Conservation (phyloP, 495 filamentous ascomycete genomes). For the Hyaloscypha finlandica region DNA sequence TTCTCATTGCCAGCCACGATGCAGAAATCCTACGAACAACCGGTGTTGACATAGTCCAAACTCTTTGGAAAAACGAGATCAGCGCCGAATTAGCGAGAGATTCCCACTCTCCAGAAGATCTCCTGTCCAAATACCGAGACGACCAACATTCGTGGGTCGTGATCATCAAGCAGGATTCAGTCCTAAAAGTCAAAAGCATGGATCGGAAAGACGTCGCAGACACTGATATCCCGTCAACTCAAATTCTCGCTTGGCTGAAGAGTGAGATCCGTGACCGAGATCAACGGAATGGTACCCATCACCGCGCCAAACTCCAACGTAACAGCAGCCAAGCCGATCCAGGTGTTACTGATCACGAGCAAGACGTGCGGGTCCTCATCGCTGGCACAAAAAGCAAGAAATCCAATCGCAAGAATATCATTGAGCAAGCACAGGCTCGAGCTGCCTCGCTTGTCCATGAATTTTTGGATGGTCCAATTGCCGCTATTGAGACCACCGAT, state of each 20-base stretch:
- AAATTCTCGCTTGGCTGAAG: constrained; percentile 80
- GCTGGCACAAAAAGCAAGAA: constrained; percentile 86
- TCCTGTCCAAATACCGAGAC: constrained; percentile 68
- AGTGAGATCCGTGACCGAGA: constrained; percentile 80
- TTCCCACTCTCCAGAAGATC: constrained; percentile 71
- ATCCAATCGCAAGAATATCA: constrained; percentile 79
- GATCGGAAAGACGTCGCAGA: constrained; percentile 72
- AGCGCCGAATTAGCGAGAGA: constrained; percentile 88
- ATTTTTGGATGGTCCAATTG: constrained; percentile 74
- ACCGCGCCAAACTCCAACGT: constrained; percentile 42
- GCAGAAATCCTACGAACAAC: constrained; percentile 71
- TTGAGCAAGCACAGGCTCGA: constrained; percentile 73
- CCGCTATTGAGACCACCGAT: constrained; percentile 87
- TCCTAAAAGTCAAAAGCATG: constrained; percentile 75
- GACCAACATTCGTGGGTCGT: constrained; percentile 86
- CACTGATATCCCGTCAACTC: constrained; percentile 69
- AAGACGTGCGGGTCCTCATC: constrained; percentile 80
- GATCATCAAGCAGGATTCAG: constrained; percentile 77
- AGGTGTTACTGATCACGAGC: constrained; percentile 50
- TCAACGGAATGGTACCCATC: constrained; percentile 52
- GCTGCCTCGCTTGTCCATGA: constrained; percentile 63
- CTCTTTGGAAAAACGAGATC: constrained; percentile 81
- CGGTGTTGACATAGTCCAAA: constrained; percentile 71
- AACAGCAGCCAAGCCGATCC: constrained; percentile 35
- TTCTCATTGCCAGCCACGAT: constrained; percentile 87